Conservation (phyloP, 768 basidiomycete species). For the Leucosporidium yakuticum region DNA sequence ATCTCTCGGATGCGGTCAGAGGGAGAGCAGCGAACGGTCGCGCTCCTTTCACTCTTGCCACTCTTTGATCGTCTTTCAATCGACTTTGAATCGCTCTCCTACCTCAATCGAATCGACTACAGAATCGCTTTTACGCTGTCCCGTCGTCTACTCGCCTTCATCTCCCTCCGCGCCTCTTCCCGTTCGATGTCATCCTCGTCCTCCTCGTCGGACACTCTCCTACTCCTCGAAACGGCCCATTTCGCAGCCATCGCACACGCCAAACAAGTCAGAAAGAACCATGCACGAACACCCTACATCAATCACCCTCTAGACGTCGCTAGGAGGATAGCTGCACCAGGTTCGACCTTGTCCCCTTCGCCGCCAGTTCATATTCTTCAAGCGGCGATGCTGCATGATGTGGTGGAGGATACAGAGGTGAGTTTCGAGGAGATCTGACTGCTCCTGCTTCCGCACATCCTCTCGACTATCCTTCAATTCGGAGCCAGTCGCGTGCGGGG, state of each 20-base stretch:
- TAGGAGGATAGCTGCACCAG: background rate
- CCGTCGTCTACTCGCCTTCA: background rate
- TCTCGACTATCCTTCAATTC: too few species aligned
- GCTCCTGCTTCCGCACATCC: too few species aligned
- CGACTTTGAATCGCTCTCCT: too few species aligned
- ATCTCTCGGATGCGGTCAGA: too few species aligned
- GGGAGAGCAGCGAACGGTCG: too few species aligned
- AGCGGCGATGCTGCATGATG: conserved; percentile 40
- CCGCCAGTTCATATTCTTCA: conserved; percentile 31
- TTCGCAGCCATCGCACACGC: conserved; percentile 24
- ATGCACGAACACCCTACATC: conserved; percentile 16
- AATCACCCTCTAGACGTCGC: conserved; percentile 31
- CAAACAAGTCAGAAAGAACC: conserved; percentile 21
- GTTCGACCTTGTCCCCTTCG: conserved; percentile 1
- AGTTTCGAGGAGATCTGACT: background rate
- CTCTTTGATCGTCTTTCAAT: too few species aligned
- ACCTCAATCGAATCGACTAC: too few species aligned
- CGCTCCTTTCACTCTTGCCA: too few species aligned
- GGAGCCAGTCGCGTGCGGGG: background rate
- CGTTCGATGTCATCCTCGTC: background rate
- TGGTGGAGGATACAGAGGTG: conserved; percentile 13
- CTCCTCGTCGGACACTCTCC: background rate
- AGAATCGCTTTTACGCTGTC: too few species aligned
- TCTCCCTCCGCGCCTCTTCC: background rate
- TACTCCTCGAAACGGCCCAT: conserved; percentile 17